phyloP scores from a whole-genome alignment of 768 basidiomycete genomes.

The Pleurotus eryngii region DNA sequence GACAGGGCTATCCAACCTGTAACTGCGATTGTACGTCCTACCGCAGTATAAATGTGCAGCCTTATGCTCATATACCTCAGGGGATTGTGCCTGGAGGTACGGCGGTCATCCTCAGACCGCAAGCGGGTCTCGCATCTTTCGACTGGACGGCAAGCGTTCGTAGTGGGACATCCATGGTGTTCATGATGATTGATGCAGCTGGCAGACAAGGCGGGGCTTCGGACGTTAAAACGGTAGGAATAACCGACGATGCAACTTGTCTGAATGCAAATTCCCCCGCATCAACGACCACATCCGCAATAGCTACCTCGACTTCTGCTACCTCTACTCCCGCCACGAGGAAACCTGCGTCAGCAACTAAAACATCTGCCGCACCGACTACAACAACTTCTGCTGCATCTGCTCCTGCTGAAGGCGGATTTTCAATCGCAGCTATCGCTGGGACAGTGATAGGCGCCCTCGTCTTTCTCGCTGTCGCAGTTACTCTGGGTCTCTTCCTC shows the following conservation, averaged over 20 bases:
- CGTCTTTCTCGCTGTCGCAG: constrained; percentile 47
- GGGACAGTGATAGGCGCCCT: constrained; percentile 52
- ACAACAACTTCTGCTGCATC: constrained; percentile 22
- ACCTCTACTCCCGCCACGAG: constrained; percentile 7
- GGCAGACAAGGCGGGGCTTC: constrained; percentile 59
- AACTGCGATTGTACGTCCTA: constrained; percentile 44
- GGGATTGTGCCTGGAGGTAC: constrained; percentile 65
- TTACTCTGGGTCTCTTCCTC: constrained; percentile 52
- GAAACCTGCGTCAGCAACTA: constrained; percentile 17
- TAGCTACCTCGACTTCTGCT: constrained; percentile 13
- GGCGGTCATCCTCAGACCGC: constrained; percentile 40
- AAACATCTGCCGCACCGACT: constrained; percentile 20
- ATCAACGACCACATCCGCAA: constrained; percentile 30
- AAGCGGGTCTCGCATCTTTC: constrained; percentile 31
- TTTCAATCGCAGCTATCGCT: constrained; percentile 45
- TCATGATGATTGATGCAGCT: constrained; percentile 48
- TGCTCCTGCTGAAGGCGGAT: constrained; percentile 16
- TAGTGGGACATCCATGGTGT: constrained; percentile 56
- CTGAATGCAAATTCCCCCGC: constrained; percentile 51
- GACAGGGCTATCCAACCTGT: constrained; percentile 47
- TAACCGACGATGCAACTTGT: constrained; percentile 48
- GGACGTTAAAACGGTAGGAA: constrained; percentile 44
- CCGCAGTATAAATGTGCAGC: neutral
- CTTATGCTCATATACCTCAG: constrained; percentile 24
- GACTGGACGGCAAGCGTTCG: constrained; percentile 58